Base-by-base conservation (phyloP, 2,329 filamentous ascomycete genomes). In the Calonectria pseudoturangicola region DNA sequence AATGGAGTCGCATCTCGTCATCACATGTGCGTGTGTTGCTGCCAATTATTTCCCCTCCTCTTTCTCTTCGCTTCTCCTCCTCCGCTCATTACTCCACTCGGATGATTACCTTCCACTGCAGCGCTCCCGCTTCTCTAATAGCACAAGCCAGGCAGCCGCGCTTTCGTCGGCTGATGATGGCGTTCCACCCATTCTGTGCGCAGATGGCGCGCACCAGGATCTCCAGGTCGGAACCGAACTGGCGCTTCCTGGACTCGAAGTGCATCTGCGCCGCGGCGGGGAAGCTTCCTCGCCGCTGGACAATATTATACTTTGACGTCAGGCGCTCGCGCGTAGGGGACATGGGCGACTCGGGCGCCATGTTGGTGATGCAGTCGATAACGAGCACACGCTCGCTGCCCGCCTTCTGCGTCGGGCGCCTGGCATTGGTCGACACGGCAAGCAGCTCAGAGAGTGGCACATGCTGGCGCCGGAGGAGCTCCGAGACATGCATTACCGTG, bases 121-220 rank as follows among this genome's bases (percentile, higher is more conserved):
- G 81, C 3, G 92, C 93, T 6, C 91, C 91, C 0, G 93, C 93
- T 85, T 96, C 93, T 21, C 94, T 88, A 51, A 96, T 90, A 48
- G 93, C 93, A 82, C 94, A 96, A 4, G 90, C 89, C 43, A 96
- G 83, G 80, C 94, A 96, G 0, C 92, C 93, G 73, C 93, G 87
- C 75, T 91, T 89, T 47, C 88, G 87, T 65, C 93, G 87, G 73
- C 92, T 94, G 74, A 96, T 88, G 21, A 96, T 81, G 27, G 94
- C 93, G 81, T 95, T 93, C 88, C 92, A 92, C 2, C 94, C 94
- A 76, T 89, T 91, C 79, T 94, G 91, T 0, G 93, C 92, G 81
- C 94, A 96, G 76, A 94, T 87, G 2, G 93, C 93, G 62, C 94
- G 87, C 1, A 92, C 92, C 66, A 96, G 84, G 10, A 95, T 88